Conservation (phyloP, 371 early-diverging fungal genomes). For the Parasitella parasitica region DNA sequence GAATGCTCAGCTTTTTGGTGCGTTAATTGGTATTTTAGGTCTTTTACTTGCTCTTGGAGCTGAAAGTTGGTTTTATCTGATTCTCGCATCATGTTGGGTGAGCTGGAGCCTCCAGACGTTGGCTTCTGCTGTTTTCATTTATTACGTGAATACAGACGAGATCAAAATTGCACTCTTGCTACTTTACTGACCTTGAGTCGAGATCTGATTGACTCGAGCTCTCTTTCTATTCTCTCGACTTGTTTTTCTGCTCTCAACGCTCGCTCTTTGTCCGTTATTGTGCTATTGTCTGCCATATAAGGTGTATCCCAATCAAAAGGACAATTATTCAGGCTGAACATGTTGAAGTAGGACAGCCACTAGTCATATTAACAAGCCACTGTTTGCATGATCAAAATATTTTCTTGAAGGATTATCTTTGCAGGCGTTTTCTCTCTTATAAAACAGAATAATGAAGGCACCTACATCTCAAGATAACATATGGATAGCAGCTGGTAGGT, state of each 20-base stretch:
- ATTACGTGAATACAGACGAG: background rate
- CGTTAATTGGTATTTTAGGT: constrained; percentile 39
- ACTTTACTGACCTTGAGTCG: constrained; percentile 14
- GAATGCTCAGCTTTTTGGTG: constrained; percentile 27
- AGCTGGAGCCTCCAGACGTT: background rate
- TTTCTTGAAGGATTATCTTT: background rate
- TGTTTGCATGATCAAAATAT: background rate
- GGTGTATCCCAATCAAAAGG: background rate
- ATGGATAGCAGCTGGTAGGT: constrained; percentile 51
- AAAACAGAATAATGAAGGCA: constrained; percentile 10
- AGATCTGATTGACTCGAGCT: constrained; percentile 13
- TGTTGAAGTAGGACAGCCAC: background rate
- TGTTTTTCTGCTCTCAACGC: constrained; percentile 27
- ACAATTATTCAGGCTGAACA: background rate
- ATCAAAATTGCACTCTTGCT: background rate
- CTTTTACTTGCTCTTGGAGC: constrained; percentile 44
- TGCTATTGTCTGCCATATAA: background rate
- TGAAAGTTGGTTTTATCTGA: constrained; percentile 28
- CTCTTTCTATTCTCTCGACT: constrained; percentile 24
- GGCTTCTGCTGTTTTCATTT: background rate
- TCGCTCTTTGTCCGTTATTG: constrained; percentile 8
- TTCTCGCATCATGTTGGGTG: background rate
- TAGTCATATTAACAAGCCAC: background rate
- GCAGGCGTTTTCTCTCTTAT: background rate
- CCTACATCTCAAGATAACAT: constrained; percentile 38